These are phyloP conservation scores for Epicoccum sorghinum DNA, from an alignment of 2,329 filamentous ascomycete species.

Conservation along the genomic window DNA sequence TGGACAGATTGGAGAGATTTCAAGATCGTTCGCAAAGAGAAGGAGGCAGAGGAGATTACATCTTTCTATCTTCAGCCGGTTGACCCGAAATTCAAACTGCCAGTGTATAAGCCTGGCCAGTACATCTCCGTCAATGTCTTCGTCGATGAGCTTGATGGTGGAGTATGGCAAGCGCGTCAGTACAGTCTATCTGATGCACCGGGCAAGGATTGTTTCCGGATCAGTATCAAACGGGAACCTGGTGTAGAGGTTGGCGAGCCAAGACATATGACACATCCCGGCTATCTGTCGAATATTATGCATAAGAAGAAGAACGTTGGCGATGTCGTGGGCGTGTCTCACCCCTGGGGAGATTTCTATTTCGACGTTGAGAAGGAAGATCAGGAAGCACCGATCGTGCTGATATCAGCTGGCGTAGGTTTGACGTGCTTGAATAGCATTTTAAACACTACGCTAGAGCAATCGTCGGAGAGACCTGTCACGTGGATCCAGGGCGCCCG, in stretches of 20 bases:
- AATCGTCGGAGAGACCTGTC: slow-evolving; percentile 54
- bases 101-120: slow-evolving; percentile 71
- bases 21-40: slow-evolving; percentile 67
- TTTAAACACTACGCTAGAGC: slow-evolving; percentile 56
- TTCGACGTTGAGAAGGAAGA: slow-evolving; percentile 56
- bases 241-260: slow-evolving; percentile 58
- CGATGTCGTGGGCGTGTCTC: slow-evolving; percentile 68
- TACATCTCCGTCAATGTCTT: slow-evolving; percentile 70
- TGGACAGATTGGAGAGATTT: slow-evolving; percentile 75
- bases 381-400: slow-evolving; percentile 61
- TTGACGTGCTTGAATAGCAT: slow-evolving; percentile 71
- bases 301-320: slow-evolving; percentile 67
- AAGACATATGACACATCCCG: slow-evolving; percentile 59
- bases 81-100: slow-evolving; percentile 65
- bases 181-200: slow-evolving; percentile 75
- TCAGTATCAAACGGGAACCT: slow-evolving; percentile 72
- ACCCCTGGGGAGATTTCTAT: slow-evolving; percentile 68
- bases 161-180: slow-evolving; percentile 70
- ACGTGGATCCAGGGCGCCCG: slow-evolving; percentile 69
- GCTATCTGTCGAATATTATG: slow-evolving; percentile 72
- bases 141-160: slow-evolving; percentile 55
- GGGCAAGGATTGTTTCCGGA: slow-evolving; percentile 66
- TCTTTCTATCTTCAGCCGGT: slow-evolving; percentile 73
- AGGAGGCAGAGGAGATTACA: slow-evolving; percentile 71
- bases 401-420: slow-evolving; percentile 73